These are phyloP conservation scores for Wickerhamiella galacta DNA, from an alignment of 805 yeast genomes.

Conservation along the genomic window DNA sequence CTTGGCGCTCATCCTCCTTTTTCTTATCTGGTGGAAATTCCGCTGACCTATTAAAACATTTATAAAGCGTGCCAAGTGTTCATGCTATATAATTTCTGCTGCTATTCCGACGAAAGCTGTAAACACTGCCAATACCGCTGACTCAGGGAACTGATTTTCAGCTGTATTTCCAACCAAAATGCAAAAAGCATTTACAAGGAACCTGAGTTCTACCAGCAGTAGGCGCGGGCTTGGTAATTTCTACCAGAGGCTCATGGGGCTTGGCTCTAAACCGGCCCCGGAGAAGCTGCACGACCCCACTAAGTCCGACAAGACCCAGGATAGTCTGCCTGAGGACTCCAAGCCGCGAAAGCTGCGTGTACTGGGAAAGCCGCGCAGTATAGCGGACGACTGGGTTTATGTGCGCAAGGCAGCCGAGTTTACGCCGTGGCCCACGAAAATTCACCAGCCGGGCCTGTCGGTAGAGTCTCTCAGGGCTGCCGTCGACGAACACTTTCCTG, in stretches of 20 bases:
- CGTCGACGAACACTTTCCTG: slow-evolving; percentile 5
- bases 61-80: too few species aligned
- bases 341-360: slow-evolving; percentile 12
- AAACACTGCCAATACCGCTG: too few species aligned
- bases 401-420: slow-evolving; percentile 12
- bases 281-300: slow-evolving; percentile 14
- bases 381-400: slow-evolving; percentile 9
- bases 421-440: slow-evolving; percentile 19
- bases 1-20: slow-evolving; percentile 47
- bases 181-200: not conserved
- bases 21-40: slow-evolving; percentile 71
- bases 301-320: slow-evolving; percentile 6
- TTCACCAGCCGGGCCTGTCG: slow-evolving; percentile 12
- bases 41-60: too few species aligned
- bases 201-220: not conserved
- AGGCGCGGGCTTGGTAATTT: slow-evolving; percentile 7
- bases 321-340: slow-evolving; percentile 10
- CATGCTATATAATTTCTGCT: too few species aligned
- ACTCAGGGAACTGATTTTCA: too few species aligned
- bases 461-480: slow-evolving; percentile 7
- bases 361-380: slow-evolving; percentile 11
- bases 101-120: too few species aligned
- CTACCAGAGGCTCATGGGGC: slow-evolving; percentile 10
- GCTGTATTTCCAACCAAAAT: too few species aligned
- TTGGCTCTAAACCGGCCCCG: slow-evolving; percentile 8